Evolutionary conservation across 495 filamentous ascomycete species (phyloP), one percentile per base, ranked within the genome.

Genomic region (Entonaema liquescens): DNA sequence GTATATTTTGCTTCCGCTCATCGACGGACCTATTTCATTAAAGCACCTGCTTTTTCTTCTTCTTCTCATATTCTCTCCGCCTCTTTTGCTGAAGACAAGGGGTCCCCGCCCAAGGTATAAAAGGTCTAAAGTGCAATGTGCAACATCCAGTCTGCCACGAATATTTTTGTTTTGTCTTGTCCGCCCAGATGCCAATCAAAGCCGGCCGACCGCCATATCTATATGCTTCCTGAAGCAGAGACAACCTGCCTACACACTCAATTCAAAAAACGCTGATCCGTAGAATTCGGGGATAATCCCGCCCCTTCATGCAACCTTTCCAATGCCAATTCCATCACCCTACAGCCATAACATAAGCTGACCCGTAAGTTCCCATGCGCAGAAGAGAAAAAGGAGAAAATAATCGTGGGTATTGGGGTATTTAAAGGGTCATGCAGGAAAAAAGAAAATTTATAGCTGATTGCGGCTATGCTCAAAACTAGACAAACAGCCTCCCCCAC

Each of bases 331-430:
- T 62, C 68, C 55, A 55, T 68, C 60, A 31, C 52, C 40, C 33
- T 65, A 42, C 49, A 21, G 54, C 56, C 70, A 33, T 31, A 38
- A 61, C 54, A 57, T 68, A 57, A 68, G 50, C 56, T 49, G 25
- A 28, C 56, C 59, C 56, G 15, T 52, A 33, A 65, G 55, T 57
- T 49, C 65, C 49, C 40, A 62, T 65, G 65, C 21, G 54, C 21
- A 72, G 38, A 58, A 21, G 19, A 11, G 15, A 55, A 15, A 67
- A 57, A 23, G 60, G 26, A 35, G 52, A 40, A 62, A 47, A 21
- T 29, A 21, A 52, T 40, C 54, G 42, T 55, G 70, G 70, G 70
- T 72, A 72, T 72, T 59, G 70, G 60, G 68, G 70, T 68, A 72
- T 68, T 65, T 59, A 23, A 61, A 68, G 57, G 47, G 64, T n/a